phyloP scores from a whole-genome alignment of 2,329 filamentous ascomycete genomes.

The Curvularia hawaiiensis region DNA sequence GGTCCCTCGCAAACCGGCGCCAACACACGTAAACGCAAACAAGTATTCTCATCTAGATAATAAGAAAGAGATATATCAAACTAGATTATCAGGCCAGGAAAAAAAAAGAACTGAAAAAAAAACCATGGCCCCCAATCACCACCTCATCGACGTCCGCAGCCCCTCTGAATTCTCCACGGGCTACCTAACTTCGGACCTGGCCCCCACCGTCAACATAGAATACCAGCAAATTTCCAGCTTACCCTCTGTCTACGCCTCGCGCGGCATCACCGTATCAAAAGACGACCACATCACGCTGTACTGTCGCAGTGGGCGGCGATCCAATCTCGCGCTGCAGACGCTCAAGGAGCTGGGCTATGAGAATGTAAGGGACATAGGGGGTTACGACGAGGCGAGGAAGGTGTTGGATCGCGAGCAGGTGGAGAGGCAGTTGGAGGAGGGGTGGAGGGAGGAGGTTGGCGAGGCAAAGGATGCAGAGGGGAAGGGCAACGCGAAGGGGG shows the following conservation, averaged over 20 bases:
- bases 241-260: constrained; percentile 24
- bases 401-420: constrained; percentile 37
- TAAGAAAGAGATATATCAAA: too few relatives aligned
- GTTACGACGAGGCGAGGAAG: constrained; percentile 40
- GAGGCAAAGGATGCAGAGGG: background rate
- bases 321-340: constrained; percentile 39
- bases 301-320: constrained; percentile 44
- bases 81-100: background rate
- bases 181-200: constrained; percentile 30
- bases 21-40: background rate
- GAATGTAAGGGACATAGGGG: constrained; percentile 44
- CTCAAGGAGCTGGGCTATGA: constrained; percentile 37
- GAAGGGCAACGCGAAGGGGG: constrained; percentile 13
- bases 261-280: constrained; percentile 27
- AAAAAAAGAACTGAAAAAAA: background rate
- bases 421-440: constrained; percentile 20
- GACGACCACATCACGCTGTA: constrained; percentile 45
- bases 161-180: constrained; percentile 45
- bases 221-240: constrained; percentile 44
- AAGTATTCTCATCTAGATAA: background rate
- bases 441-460: constrained; percentile 3
- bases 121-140: constrained; percentile 9
- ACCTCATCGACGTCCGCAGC: constrained; percentile 46
- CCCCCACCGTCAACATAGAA: constrained; percentile 45
- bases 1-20: background rate